phyloP scores from a whole-genome alignment of 148 eudicot species.

The Rhododendron kiyosumense region DNA sequence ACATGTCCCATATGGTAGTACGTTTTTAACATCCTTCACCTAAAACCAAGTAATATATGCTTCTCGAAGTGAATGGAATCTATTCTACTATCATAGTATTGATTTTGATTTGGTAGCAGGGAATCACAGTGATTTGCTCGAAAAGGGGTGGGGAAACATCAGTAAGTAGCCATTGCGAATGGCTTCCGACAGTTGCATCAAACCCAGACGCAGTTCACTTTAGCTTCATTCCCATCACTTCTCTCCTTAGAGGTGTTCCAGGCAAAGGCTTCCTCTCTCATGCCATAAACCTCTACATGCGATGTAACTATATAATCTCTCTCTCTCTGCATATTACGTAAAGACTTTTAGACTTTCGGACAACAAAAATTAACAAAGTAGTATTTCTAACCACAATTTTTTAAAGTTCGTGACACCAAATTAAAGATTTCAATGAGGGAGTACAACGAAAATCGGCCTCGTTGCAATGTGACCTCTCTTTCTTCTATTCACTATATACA shows the following conservation, averaged over 20 bases:
- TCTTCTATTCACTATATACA: background rate
- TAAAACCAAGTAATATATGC: background rate
- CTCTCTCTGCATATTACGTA: background rate
- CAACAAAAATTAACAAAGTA: too few species aligned
- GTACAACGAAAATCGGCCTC: background rate
- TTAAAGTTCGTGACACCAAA: too few species aligned
- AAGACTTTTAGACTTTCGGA: background rate
- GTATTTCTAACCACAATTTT: too few species aligned
- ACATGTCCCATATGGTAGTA: too few species aligned
- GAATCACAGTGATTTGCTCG: conserved; percentile 64
- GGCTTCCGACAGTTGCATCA: conserved; percentile 71
- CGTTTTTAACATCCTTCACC: too few species aligned
- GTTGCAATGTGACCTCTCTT: background rate
- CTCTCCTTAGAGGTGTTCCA: conserved; percentile 65
- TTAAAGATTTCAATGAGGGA: too few species aligned
- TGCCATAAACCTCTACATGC: conserved; percentile 84
- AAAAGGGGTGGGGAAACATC: conserved; percentile 77
- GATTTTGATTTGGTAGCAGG: conserved; percentile 29
- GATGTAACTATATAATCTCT: conserved; percentile 50
- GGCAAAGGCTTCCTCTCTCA: conserved; percentile 82
- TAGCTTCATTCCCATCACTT: conserved; percentile 79
- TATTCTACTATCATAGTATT: background rate
- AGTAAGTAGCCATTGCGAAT: conserved; percentile 46
- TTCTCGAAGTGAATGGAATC: background rate
- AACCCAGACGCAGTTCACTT: conserved; percentile 66